Conservation (phyloP, 805 yeast genomes). For the Starmerella davenportii region DNA sequence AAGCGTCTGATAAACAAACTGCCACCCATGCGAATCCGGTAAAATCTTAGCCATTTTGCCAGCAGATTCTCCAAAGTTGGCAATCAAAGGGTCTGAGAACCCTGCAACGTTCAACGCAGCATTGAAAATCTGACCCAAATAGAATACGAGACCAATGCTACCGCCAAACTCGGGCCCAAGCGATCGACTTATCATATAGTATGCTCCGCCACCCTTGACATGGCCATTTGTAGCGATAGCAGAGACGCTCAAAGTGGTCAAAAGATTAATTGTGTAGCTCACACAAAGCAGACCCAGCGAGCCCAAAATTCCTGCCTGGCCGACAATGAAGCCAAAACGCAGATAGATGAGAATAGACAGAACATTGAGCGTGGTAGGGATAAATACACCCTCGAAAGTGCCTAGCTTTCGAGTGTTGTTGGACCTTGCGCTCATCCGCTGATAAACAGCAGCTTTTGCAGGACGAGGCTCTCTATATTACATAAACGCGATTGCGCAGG, state of each 20-base stretch:
- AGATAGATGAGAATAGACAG: slow-evolving; percentile 86
- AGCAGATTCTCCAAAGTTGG: slow-evolving; percentile 46
- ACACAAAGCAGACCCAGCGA: slow-evolving; percentile 45
- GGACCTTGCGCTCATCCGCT: neutral
- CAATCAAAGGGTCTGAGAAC: slow-evolving; percentile 73
- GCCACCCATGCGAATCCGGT: slow-evolving; percentile 56
- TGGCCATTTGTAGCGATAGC: slow-evolving; percentile 97
- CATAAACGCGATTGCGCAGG: no score
- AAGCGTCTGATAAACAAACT: slow-evolving; percentile 50
- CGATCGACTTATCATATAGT: slow-evolving; percentile 88
- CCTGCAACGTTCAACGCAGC: slow-evolving; percentile 86
- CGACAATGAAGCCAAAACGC: slow-evolving; percentile 86
- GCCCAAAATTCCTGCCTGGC: slow-evolving; percentile 83
- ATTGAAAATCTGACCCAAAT: slow-evolving; percentile 83
- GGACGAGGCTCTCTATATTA: no score
- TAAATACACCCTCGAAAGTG: slow-evolving; percentile 76
- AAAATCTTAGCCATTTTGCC: slow-evolving; percentile 42
- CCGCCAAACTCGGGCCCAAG: slow-evolving; percentile 98
- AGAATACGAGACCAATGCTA: slow-evolving; percentile 85
- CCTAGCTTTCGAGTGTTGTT: slow-evolving; percentile 34
- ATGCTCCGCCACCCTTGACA: slow-evolving; percentile 96
- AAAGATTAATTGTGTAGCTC: slow-evolving; percentile 62
- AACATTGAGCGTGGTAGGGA: slow-evolving; percentile 86
- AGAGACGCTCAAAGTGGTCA: slow-evolving; percentile 77
- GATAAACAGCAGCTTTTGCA: no score